Evolutionary conservation across 768 basidiomycete genomes (phyloP), one percentile per base, ranked within the genome.

Genomic region (Leccinum uliginosum): DNA sequence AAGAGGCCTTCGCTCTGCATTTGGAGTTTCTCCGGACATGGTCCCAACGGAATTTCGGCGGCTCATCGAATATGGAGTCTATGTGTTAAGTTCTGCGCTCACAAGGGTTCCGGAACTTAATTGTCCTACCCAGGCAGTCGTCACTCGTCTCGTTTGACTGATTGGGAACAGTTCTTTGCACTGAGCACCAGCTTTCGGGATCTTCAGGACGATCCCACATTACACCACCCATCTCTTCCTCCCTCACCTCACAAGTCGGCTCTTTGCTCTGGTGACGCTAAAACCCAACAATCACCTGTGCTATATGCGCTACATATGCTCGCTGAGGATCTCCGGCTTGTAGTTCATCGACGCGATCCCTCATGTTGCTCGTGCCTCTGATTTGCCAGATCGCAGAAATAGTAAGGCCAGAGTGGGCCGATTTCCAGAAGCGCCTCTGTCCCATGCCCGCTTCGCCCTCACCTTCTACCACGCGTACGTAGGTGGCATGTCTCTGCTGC

Each of bases 371-470:
- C 10, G 84, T 79, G 10, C 82, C 84, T 7, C 61, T 89, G 29
- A 79, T 91, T 27, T 87, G 86, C 66, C 75, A 76, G 7, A 70
- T 89, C 56, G 84, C 86, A 53, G 65, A 79, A 23, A 74, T 82
- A 12, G 80, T 91, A 14, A 82, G 89, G n/a, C 83, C 85, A 0
- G 93, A 93, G 65, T 96, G 93, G 93, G 83, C 83, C 6, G 93
- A 97, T 71, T 94, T 93, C 67, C 96, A 93, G 94, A 87, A 87
- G 65, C 81, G 92, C 12, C 73, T 93, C 43, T 83, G 84, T 62
- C 89, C 92, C 5, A 74, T 80, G 61, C 71, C 74, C n/a, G 69
- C 71, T 26, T 90, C 89, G 90, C 83, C 84, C 1, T 75, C 78
- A 3, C 73, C 79, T 14, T 65, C 72, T 3, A 74, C 70, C 30